Base-by-base conservation (phyloP, 2,329 filamentous ascomycete species). In the Nemania sp. region DNA sequence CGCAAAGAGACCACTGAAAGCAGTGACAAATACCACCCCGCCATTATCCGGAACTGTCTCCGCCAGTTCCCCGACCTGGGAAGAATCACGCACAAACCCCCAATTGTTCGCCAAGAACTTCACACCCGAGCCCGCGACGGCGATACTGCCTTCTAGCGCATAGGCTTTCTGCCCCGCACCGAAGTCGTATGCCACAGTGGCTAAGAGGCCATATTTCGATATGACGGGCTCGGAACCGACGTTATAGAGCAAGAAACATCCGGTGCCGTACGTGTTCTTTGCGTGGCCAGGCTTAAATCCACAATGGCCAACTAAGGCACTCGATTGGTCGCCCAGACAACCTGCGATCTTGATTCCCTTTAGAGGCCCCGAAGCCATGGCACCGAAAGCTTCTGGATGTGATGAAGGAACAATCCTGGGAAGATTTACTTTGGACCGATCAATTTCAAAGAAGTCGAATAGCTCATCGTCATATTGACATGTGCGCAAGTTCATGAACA, bases 211-310 rank as follows among this genome's bases (percentile, higher is more conserved):
- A 59, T 92, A 88, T 62, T 84, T 89, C 11, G 92, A 96, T 60
- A 96, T 89, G 55, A 96, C 91, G 6, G 92, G 92, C 74, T 92
- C 88, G 42, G 87, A 83, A 54, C 92, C 92, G 35, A 96, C 90
- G 70, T 96, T 96, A 79, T 95, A 96, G 4, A 96, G 83, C 66
- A 96, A 79, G 80, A 96, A 96, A 73, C 91, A 95, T 43, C 92
- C 92, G 0, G 92, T 96, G 40, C 92, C 92, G 73, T 96, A 96
- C 0, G 92, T 96, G 76, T 95, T 96, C 81, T 96, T 96, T 46
- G 91, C 92, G 68, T 87, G 85, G 53, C 92, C 92, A 0, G 91
- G 88, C 3, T 81, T 84, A 77, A 96, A 96, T 13, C 90, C 92
- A 73, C 90, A 90, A 75, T 96, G 91, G 48, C 92, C 92, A 18